Evolutionary conservation across 192 early-diverging fungal species (phyloP), one percentile per base, ranked within the genome.

Genomic region (Entophlyctis helioformis): DNA sequence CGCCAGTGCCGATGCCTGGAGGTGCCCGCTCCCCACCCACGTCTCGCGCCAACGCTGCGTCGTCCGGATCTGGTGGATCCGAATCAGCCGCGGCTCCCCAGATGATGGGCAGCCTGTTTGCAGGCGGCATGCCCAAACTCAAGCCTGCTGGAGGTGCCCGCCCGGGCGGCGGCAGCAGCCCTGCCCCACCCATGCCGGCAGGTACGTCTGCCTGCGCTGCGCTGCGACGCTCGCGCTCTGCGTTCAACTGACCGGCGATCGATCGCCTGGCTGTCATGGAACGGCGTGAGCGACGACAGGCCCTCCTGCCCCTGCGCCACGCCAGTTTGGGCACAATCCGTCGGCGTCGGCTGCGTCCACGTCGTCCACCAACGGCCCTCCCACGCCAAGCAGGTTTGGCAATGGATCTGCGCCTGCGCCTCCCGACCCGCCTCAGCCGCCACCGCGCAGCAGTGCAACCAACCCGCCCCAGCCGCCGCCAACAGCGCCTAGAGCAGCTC

Each of bases 111-210:
- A 70, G 72, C 1, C 52, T 75, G 27, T 75, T 75, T 57, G 69
- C 72, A 4, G 72, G 72, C 11, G 72, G 72, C 35, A 75, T 75
- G 68, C 72, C 72, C 8, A 75, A 72, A 44, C 48, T 75, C 22
- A 64, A 57, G 36, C 53, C 69, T 2, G 46, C 69, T 1, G 67
- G 58, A 32, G 9, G 21, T 12, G 16, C 11, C 12, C 45, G 25
- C 15, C 26, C 32, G 7, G 28, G 42, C 23, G 47, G 42, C 21
- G 47, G 35, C 16, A 16, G 44, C n/a, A 33, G 42, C 32, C 2
- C 39, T 25, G 37, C 23, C 47, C 28, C 42, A 23, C 22, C 34
- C 11, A 42, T 48, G 42, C 24, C 34, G 37, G 5, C 21, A 13
- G 23, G 8, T 20, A 19, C 35, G 10, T 16, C 36, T 47, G 11